Conservation (phyloP, 345 rosid genomes). For the Raphanus sativus region DNA sequence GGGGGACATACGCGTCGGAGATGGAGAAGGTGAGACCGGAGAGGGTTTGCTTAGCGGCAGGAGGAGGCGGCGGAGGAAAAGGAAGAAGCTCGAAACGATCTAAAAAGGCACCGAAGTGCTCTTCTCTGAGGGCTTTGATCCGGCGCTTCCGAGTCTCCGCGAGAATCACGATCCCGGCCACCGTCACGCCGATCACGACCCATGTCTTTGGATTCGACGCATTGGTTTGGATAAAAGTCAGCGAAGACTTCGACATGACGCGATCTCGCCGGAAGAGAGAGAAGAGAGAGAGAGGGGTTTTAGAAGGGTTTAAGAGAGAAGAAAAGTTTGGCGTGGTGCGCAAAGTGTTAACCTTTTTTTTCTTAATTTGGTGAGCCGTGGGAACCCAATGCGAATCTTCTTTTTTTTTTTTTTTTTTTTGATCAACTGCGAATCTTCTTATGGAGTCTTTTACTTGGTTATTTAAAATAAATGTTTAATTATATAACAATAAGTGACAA, state of each 20-base stretch:
- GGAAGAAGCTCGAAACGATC: constrained; percentile 71
- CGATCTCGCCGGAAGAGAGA: constrained; percentile 22
- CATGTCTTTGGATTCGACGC: constrained; percentile 68
- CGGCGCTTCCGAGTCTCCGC: constrained; percentile 72
- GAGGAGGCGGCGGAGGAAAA: constrained; percentile 85
- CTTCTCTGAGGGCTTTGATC: constrained; percentile 43
- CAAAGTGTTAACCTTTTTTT: neutral
- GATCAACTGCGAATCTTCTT: constrained; percentile 34
- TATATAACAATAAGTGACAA: neutral
- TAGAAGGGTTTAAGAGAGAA: constrained; percentile 43
- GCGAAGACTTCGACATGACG: constrained; percentile 49
- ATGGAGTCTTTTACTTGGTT: neutral
- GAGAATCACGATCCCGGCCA: constrained; percentile 67
- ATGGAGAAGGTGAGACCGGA: constrained; percentile 76
- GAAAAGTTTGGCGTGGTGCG: constrained; percentile 13
- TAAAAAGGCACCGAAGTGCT: constrained; percentile 77
- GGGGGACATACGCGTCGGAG: constrained; percentile 59
- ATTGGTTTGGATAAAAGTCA: constrained; percentile 45
- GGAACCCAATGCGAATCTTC: constrained; percentile 10
- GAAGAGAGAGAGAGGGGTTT: constrained; percentile 28
- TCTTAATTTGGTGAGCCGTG: too few relatives aligned
- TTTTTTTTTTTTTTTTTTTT: too few relatives aligned
- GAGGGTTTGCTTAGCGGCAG: constrained; percentile 72
- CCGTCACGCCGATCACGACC: constrained; percentile 74
- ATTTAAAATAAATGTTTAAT: neutral